Evolutionary conservation across 116 monocot genomes (phyloP).

Genomic region (Papilionanthe hybrid): DNA sequence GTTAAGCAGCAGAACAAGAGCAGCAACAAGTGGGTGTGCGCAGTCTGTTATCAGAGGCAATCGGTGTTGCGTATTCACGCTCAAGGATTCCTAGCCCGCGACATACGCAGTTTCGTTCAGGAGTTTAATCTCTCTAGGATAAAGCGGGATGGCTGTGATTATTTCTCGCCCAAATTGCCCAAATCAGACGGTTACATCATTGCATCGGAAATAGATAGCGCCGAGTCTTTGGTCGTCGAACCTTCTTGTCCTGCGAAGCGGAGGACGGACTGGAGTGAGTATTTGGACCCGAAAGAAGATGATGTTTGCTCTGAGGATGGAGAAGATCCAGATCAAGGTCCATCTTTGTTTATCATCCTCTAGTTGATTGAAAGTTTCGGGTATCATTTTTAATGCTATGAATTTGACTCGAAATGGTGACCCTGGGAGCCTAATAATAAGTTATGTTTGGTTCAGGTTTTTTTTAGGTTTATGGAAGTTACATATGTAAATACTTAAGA

Average conservation of each 20-base stretch:
- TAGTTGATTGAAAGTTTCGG: neutral
- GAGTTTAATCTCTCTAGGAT: constrained; percentile 37
- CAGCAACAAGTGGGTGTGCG: constrained; percentile 87
- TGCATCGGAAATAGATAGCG: neutral
- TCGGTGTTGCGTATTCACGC: constrained; percentile 65
- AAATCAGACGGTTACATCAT: neutral
- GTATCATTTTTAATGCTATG: neutral
- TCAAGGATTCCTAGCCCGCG: constrained; percentile 51
- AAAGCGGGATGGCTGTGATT: constrained; percentile 19
- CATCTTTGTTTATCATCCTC: too few relatives aligned
- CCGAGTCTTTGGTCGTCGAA: neutral
- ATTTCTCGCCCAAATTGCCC: neutral
- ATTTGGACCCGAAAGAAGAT: constrained; percentile 8
- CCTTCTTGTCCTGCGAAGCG: neutral
- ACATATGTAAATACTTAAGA: too few relatives aligned
- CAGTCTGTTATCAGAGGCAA: constrained; percentile 76
- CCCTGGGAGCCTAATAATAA: too few relatives aligned
- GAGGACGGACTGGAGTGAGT: constrained; percentile 12
- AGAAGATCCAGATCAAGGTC: neutral
- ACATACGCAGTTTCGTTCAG: constrained; percentile 74
- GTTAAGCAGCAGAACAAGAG: constrained; percentile 86
- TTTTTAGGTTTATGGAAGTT: too few relatives aligned
- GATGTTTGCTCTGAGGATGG: neutral
- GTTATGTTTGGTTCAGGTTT: too few relatives aligned
- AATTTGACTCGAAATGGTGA: neutral